Conservation (phyloP, 2,329 filamentous ascomycete species). For the Aspergillus fructus region DNA sequence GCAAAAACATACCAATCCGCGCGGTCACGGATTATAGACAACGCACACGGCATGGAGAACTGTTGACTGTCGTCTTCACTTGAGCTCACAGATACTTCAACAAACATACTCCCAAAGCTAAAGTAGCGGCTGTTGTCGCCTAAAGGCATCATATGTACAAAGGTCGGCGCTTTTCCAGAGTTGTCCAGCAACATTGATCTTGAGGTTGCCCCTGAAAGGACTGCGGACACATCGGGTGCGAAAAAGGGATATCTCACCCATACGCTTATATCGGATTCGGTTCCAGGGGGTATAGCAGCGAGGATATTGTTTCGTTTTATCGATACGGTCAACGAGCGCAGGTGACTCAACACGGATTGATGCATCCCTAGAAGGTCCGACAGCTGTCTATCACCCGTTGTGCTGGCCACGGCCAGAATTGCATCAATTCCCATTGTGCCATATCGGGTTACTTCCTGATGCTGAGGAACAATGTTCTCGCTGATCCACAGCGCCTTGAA, state of each 20-base stretch:
- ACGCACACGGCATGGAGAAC: conserved; percentile 68
- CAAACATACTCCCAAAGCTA: conserved; percentile 75
- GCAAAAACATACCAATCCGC: conserved; percentile 70
- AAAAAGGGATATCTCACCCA: conserved; percentile 78
- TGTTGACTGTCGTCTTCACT: conserved; percentile 64
- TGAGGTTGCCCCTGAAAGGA: conserved; percentile 62
- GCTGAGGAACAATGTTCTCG: conserved; percentile 39
- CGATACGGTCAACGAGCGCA: conserved; percentile 74
- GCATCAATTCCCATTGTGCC: conserved; percentile 41
- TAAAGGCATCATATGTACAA: conserved; percentile 71
- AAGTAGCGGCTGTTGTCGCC: conserved; percentile 73
- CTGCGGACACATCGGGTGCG: conserved; percentile 67
- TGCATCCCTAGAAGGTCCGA: conserved; percentile 51
- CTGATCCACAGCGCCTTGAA: conserved; percentile 84
- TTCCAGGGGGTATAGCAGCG: conserved; percentile 60
- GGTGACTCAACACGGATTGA: conserved; percentile 59
- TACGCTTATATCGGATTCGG: conserved; percentile 71
- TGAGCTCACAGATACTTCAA: conserved; percentile 72
- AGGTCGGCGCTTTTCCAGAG: conserved; percentile 47
- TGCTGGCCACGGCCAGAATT: conserved; percentile 41
- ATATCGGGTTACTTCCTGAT: conserved; percentile 41
- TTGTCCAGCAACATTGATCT: conserved; percentile 47
- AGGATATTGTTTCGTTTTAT: conserved; percentile 83
- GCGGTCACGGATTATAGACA: conserved; percentile 72
- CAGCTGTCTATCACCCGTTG: conserved; percentile 46